Conservation (phyloP, 2,329 filamentous ascomycete species). For the Juglanconis oblonga region DNA sequence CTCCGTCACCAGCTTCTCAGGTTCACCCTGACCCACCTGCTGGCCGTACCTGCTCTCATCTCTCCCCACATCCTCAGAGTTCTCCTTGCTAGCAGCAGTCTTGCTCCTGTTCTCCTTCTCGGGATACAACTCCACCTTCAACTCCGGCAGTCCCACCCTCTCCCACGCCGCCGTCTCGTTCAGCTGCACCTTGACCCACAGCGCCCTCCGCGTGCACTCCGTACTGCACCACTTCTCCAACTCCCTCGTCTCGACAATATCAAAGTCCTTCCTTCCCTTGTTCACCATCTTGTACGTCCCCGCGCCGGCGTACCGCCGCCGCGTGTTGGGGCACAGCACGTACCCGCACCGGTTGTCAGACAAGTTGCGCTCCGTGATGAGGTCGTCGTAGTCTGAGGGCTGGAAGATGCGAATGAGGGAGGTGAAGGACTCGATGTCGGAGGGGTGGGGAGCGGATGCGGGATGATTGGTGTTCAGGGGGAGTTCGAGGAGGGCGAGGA, state of each 20-base stretch:
- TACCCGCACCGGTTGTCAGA: slow-evolving; percentile 93
- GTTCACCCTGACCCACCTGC: slow-evolving; percentile 16
- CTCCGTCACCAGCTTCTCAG: slow-evolving; percentile 29
- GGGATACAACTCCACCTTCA: slow-evolving; percentile 56
- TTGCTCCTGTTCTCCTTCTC: slow-evolving; percentile 56
- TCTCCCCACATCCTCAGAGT: slow-evolving; percentile 37
- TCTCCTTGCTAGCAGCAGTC: slow-evolving; percentile 22
- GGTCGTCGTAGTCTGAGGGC: slow-evolving; percentile 82
- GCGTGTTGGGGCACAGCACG: slow-evolving; percentile 68
- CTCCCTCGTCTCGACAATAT: slow-evolving; percentile 68
- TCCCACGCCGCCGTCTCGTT: slow-evolving; percentile 84
- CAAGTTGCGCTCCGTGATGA: slow-evolving; percentile 83
- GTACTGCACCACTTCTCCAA: slow-evolving; percentile 86
- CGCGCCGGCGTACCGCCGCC: slow-evolving; percentile 51
- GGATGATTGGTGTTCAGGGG: slow-evolving; percentile 38
- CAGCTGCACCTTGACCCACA: slow-evolving; percentile 88
- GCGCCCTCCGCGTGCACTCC: slow-evolving; percentile 71
- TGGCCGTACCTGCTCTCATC: slow-evolving; percentile 1
- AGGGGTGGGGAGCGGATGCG: slow-evolving; percentile 48
- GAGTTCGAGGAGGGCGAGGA: slow-evolving; percentile 67
- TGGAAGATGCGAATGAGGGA: slow-evolving; percentile 70
- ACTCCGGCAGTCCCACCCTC: slow-evolving; percentile 56
- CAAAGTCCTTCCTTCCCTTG: slow-evolving; percentile 50
- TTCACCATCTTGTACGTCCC: slow-evolving; percentile 67
- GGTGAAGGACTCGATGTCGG: slow-evolving; percentile 66